Conservation (phyloP, 495 filamentous ascomycete species). For the Xylaria bambusicola region DNA sequence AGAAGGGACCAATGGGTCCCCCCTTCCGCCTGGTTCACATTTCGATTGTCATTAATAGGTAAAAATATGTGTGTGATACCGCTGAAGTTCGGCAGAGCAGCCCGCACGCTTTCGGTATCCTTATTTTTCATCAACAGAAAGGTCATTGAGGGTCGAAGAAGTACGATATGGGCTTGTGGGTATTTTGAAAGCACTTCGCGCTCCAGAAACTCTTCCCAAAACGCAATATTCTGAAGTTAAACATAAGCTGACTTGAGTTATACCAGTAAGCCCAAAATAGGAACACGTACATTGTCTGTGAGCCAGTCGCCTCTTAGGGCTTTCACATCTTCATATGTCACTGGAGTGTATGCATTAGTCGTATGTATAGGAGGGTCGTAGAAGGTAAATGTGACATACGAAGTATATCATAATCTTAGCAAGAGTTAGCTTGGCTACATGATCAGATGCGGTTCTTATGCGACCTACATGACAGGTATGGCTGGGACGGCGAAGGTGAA, state of each 20-base stretch:
- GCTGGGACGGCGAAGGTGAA: conserved; percentile 36
- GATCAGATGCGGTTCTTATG: not conserved
- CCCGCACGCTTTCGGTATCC: conserved; percentile 70
- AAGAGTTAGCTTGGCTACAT: not conserved
- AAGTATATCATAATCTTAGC: conserved; percentile 47
- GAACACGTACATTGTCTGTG: conserved; percentile 82
- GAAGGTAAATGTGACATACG: conserved; percentile 32
- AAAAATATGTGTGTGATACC: conserved; percentile 93
- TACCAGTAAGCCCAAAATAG: conserved; percentile 1
- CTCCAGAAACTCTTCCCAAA: conserved; percentile 98
- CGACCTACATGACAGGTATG: conserved; percentile 48
- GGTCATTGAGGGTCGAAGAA: conserved; percentile 90
- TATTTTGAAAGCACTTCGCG: conserved; percentile 77
- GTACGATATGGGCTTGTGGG: conserved; percentile 79
- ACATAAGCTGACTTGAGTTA: conserved; percentile 25
- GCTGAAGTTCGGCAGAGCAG: conserved; percentile 76
- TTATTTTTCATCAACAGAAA: conserved; percentile 87
- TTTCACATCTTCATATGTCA: conserved; percentile 74
- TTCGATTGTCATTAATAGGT: conserved; percentile 87
- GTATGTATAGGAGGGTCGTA: not conserved
- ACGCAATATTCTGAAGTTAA: conserved; percentile 72
- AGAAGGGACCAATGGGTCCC: conserved; percentile 96
- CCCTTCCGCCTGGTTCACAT: conserved; percentile 75
- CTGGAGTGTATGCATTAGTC: conserved; percentile 26
- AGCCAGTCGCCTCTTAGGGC: conserved; percentile 92